phyloP scores from a whole-genome alignment of 352 stramenopile genomes.

The Globisporangium heterothallicum region DNA sequence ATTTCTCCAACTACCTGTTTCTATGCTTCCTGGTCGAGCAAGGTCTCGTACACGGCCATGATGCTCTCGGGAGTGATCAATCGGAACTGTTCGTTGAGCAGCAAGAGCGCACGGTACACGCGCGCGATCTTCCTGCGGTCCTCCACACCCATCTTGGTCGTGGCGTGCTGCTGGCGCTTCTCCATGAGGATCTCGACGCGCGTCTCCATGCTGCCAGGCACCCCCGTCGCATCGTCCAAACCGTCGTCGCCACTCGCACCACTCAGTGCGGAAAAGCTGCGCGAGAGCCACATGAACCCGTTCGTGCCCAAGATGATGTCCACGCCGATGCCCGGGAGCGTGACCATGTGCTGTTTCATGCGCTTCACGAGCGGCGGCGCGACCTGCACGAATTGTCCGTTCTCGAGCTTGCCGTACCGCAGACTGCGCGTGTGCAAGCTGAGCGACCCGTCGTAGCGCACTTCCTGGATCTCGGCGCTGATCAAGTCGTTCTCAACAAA shows the following conservation, averaged over 20 bases:
- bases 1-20: conserved; percentile 3
- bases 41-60: conserved; percentile 74
- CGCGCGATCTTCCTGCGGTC: conserved; percentile 83
- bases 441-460: conserved; percentile 90
- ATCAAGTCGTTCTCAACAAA: conserved; percentile 96
- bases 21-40: conserved; percentile 26
- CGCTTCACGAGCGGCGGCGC: conserved; percentile 87
- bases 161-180: conserved; percentile 86
- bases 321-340: conserved; percentile 66
- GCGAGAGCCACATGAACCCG: conserved; percentile 94
- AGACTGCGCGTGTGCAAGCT: conserved; percentile 92
- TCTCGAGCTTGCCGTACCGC: conserved; percentile 94
- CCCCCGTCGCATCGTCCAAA: conserved; percentile 30
- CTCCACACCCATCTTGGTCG: conserved; percentile 62
- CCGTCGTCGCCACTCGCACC: conserved; percentile 29
- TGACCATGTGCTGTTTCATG: conserved; percentile 94
- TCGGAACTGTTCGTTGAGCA: conserved; percentile 85
- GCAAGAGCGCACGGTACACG: conserved; percentile 86
- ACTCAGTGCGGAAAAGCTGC: conserved; percentile 55
- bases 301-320: conserved; percentile 94
- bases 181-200: conserved; percentile 89
- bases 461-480: conserved; percentile 86
- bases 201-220: conserved; percentile 61
- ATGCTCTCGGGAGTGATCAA: conserved; percentile 91
- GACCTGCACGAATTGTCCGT: conserved; percentile 90